These are phyloP conservation scores for Moniliophthora roreri DNA, from an alignment of 1,284 basidiomycete species.

Conservation along the genomic window DNA sequence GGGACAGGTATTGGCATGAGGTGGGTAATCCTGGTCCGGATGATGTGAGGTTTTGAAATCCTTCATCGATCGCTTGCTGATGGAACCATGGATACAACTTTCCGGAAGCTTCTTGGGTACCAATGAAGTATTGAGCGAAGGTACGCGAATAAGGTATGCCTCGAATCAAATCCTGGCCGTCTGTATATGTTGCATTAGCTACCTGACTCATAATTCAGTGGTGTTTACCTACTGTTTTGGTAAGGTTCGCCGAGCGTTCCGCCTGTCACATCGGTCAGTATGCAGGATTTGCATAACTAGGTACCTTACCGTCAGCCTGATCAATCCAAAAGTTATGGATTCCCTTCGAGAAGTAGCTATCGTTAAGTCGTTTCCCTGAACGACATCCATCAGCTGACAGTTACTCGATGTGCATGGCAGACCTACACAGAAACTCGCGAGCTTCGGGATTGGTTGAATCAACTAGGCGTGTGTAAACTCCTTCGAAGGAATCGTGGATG, in stretches of 20 bases:
- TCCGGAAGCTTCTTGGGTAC: slow-evolving; percentile 36
- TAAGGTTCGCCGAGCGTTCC: slow-evolving; percentile 40
- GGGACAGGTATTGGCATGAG: slow-evolving; percentile 36
- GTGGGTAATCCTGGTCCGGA: slow-evolving; percentile 13
- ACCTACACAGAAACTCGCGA: slow-evolving; percentile 31
- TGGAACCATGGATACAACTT: slow-evolving; percentile 44
- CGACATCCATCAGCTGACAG: too few relatives aligned
- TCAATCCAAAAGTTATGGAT: slow-evolving; percentile 46
- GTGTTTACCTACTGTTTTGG: slow-evolving; percentile 31
- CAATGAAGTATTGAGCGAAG: slow-evolving; percentile 39
- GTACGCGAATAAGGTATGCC: slow-evolving; percentile 35
- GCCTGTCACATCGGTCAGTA: too few relatives aligned
- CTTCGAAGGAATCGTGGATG: slow-evolving; percentile 38
- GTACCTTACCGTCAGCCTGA: slow-evolving; percentile 35
- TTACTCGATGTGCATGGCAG: too few relatives aligned
- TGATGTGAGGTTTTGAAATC: slow-evolving; percentile 15
- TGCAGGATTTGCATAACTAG: not conserved
- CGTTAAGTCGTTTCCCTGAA: slow-evolving; percentile 37
- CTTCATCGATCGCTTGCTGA: slow-evolving; percentile 27
- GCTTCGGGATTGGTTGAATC: slow-evolving; percentile 33
- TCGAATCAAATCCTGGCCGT: slow-evolving; percentile 32
- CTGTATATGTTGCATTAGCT: slow-evolving; percentile 17
- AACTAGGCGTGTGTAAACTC: slow-evolving; percentile 38
- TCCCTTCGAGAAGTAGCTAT: slow-evolving; percentile 41
- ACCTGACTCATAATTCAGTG: not conserved